These are phyloP conservation scores for Rhizopus delemar DNA, from an alignment of 371 early-diverging fungal genomes.

Conservation along the genomic window DNA sequence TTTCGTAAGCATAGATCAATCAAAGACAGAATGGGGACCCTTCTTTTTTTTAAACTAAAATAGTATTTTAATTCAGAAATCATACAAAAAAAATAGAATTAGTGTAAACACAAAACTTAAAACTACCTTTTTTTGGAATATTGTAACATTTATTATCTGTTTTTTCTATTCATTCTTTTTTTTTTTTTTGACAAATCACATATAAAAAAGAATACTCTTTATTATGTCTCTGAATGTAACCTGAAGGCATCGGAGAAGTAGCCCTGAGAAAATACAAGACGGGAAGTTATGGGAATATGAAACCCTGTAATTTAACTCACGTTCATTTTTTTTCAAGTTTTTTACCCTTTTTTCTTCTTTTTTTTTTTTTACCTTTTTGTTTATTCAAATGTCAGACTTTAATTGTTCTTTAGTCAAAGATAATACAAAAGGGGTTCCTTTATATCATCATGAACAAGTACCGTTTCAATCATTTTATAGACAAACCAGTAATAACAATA, in stretches of 20 bases:
- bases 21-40: slow-evolving; percentile 1
- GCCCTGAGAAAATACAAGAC: slow-evolving; percentile 13
- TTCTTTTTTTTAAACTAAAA: background rate
- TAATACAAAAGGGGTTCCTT: slow-evolving; percentile 30
- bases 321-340: slow-evolving; percentile 2
- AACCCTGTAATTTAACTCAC: slow-evolving; percentile 5
- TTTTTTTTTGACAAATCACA: too few species aligned
- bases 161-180: too few species aligned
- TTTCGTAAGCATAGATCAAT: slow-evolving; percentile 1
- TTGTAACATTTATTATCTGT: too few species aligned
- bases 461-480: slow-evolving; percentile 35
- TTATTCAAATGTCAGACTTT: slow-evolving; percentile 18
- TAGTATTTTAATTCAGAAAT: background rate
- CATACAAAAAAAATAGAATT: background rate
- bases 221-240: background rate
- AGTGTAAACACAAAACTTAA: background rate
- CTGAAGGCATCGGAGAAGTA: slow-evolving; percentile 1
- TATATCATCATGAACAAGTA: slow-evolving; percentile 48
- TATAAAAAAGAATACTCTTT: background rate
- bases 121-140: too few species aligned
- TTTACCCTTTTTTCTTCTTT: background rate
- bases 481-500: slow-evolving; percentile 6
- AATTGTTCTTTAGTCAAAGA: slow-evolving; percentile 25
- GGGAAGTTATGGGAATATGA: slow-evolving; percentile 9
- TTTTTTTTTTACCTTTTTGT: background rate